Evolutionary conservation across 345 rosid species (phyloP).

Genomic region (Dovyalis caffra): DNA sequence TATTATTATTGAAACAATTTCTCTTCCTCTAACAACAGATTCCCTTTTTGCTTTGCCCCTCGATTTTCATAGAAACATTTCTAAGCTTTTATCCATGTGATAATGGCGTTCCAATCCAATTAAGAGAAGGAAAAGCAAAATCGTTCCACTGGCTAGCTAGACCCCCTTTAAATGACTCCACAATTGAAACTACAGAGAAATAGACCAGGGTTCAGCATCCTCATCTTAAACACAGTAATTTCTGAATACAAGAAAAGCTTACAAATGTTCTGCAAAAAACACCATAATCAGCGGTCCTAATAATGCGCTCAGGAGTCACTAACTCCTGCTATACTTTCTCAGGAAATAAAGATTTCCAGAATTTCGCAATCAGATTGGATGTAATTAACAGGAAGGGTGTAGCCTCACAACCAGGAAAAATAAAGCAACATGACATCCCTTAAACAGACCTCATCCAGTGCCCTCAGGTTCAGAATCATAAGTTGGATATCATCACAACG

Average conservation of each 20-base stretch:
- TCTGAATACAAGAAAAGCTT: neutral
- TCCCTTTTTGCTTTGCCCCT: neutral
- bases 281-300: neutral
- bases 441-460: neutral
- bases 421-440: neutral
- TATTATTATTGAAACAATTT: too few relatives aligned
- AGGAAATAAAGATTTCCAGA: neutral
- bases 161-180: too few relatives aligned
- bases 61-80: neutral
- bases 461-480: neutral
- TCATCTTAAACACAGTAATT: neutral
- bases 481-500: constrained; percentile 41
- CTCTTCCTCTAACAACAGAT: neutral
- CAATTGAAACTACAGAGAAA: neutral
- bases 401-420: neutral
- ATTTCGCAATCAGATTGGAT: neutral
- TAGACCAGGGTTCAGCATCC: neutral
- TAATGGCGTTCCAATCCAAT: neutral
- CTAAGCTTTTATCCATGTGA: neutral
- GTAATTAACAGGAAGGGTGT: neutral
- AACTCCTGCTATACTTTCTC: neutral
- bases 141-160: too few relatives aligned
- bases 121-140: neutral
- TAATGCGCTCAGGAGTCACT: neutral
- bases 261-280: neutral